Base-by-base conservation (phyloP, 1,139 yeast genomes). In the Suhomyces anneliseae region DNA sequence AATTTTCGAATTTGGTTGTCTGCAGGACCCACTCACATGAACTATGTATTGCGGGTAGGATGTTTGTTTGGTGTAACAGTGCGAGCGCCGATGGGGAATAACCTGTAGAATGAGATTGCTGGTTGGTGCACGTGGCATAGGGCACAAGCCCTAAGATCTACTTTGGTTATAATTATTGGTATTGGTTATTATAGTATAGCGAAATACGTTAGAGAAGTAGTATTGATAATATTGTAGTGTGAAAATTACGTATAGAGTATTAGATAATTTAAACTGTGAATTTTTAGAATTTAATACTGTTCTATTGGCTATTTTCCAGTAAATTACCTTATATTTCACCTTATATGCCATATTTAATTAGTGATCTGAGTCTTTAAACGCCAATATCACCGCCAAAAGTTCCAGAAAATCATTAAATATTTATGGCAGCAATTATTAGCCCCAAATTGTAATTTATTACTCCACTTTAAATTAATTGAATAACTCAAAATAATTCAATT, bases 1-100 rank as follows among this genome's bases (percentile, higher is more conserved):
- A 50, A 42, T 50, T 50, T 50, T 48, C 53, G 51, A 41, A 36
- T 12, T 8, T 27, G 29, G n/a, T 10, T 42, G 44, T 39, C 35
- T 47, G 46, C 50, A 45, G 48, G 46, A 38, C 3, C 10, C 12
- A n/a, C 6, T 27, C 37, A n/a, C n/a, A n/a, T 33, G 7, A 24
- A 31, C 10, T 34, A 26, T 33, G 37, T 39, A 39, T 15, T 39
- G 42, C 42, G 33, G 39, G 26, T n/a, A 15, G 39, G 36, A 32
- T 34, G 40, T 41, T 32, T 29, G 4, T 19, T 19, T 19, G 24
- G 24, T 19, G 24, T 19, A 19, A 19, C 24, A 19, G 24, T 19
- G 24, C 6, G 24, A 19, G 24, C n/a, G 32, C 7, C 7, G 11
- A 11, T 29, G n/a, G 9, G 32, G 11, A 31, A 14, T 38, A 38